A percentile compares a stretch with the other conserved stretches of the same genome.
Conservation (phyloP, 1,284 basidiomycete species). For the Papiliotrema nemorosa region DNA sequence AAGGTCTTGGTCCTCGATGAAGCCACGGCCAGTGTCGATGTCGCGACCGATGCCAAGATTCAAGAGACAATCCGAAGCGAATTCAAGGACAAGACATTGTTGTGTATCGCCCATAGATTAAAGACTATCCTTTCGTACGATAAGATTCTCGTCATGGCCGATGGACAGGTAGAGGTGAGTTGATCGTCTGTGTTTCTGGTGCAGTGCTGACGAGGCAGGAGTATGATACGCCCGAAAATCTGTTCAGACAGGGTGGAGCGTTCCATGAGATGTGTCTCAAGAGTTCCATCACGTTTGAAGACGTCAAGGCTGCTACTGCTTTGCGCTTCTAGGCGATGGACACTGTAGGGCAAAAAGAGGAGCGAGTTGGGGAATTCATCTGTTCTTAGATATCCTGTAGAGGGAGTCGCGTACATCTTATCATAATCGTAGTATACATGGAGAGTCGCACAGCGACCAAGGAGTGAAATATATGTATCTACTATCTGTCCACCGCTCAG, state of each 20-base stretch:
- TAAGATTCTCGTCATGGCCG: constrained; percentile 65
- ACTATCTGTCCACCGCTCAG: too few species aligned
- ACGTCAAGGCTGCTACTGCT: constrained; percentile 50
- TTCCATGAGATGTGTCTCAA: constrained; percentile 74
- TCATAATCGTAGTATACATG: too few species aligned
- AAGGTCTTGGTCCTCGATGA: constrained; percentile 64
- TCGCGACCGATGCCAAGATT: constrained; percentile 68
- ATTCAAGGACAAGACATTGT: constrained; percentile 61
- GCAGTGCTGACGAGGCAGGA: constrained; percentile 51
- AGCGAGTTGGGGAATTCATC: neutral
- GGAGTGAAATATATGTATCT: too few species aligned
- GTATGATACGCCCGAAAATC: constrained; percentile 71
- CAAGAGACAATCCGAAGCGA: constrained; percentile 66
- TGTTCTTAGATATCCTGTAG: too few species aligned
- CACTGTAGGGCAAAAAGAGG: neutral
- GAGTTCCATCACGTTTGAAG: constrained; percentile 64
- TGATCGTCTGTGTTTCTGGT: neutral
- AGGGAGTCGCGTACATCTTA: too few species aligned
- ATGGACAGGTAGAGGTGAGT: constrained; percentile 58
- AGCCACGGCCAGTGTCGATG: constrained; percentile 53
- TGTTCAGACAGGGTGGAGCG: constrained; percentile 68
- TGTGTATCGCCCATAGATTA: constrained; percentile 66
- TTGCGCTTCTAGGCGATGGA: neutral
- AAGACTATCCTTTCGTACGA: constrained; percentile 78
- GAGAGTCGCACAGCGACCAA: too few species aligned